Evolutionary conservation across 129 eudicot species (phyloP).

Genomic region (Artemisia tridentata): DNA sequence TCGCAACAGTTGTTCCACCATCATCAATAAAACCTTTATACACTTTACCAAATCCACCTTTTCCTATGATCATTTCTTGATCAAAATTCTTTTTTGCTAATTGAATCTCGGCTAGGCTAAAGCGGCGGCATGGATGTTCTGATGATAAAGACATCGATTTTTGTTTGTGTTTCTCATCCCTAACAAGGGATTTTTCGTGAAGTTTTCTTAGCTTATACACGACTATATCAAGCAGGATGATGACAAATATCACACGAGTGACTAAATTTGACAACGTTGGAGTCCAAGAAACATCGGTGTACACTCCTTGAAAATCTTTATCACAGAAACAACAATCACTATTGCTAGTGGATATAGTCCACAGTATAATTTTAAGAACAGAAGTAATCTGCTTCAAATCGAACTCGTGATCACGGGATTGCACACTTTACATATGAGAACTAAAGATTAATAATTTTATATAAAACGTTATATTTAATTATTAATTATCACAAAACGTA

Average conservation of each 20-base stretch:
- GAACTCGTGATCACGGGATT: too few relatives aligned
- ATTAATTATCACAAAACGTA: too few relatives aligned
- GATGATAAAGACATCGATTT: not conserved
- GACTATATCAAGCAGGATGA: constrained; percentile 35
- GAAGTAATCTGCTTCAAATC: too few relatives aligned
- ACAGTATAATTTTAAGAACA: too few relatives aligned
- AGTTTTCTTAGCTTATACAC: constrained; percentile 31
- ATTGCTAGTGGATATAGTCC: too few relatives aligned
- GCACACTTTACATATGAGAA: too few relatives aligned
- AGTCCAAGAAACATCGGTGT: too few relatives aligned
- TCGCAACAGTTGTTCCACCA: constrained; percentile 22
- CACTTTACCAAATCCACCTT: constrained; percentile 38
- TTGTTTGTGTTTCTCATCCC: not conserved
- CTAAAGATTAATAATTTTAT: too few relatives aligned
- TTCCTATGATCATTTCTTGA: constrained; percentile 25
- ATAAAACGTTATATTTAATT: too few relatives aligned
- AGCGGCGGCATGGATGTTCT: constrained; percentile 23
- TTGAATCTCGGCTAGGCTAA: constrained; percentile 25
- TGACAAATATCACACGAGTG: constrained; percentile 21
- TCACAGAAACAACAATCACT: too few relatives aligned
- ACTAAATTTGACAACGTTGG: not conserved
- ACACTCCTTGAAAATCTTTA: too few relatives aligned
- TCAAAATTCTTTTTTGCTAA: constrained; percentile 29
- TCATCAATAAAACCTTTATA: constrained; percentile 28
- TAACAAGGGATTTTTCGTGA: constrained; percentile 17